Conservation (phyloP, 495 filamentous ascomycete genomes). For the Penicillium pulvis region DNA sequence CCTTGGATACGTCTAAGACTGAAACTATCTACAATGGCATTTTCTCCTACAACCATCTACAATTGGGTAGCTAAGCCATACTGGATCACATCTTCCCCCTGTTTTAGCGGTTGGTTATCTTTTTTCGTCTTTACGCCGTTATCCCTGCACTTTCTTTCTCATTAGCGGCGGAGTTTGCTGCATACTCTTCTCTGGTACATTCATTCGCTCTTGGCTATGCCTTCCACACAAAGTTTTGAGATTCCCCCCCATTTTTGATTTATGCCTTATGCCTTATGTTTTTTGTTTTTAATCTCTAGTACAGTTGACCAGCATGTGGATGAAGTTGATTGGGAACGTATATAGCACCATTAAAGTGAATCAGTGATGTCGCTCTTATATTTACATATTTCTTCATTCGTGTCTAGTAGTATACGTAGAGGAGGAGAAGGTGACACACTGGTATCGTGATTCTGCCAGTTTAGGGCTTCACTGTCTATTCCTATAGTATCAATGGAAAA, state of each 20-base stretch:
- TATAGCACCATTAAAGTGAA: constrained; percentile 23
- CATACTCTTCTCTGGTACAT: constrained; percentile 29
- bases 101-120: constrained; percentile 7
- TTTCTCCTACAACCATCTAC: constrained; percentile 2
- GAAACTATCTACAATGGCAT: constrained; percentile 1
- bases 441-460: too few relatives aligned
- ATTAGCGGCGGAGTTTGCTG: constrained; percentile 39
- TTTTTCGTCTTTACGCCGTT: constrained; percentile 5
- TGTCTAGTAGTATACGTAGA: neutral
- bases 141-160: constrained; percentile 21
- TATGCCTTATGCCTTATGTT: constrained; percentile 1
- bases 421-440: too few relatives aligned
- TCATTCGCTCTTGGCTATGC: constrained; percentile 26
- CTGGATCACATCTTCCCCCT: constrained; percentile 4
- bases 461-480: too few relatives aligned
- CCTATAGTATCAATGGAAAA: neutral
- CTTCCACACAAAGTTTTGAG: constrained; percentile 19
- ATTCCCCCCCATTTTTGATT: constrained; percentile 22
- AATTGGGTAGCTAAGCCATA: constrained; percentile 1
- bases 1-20: constrained; percentile 57
- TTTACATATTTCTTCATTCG: neutral
- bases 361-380: constrained; percentile 4
- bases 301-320: constrained; percentile 25
- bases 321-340: constrained; percentile 23
- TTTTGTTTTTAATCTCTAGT: constrained; percentile 10